phyloP scores from a whole-genome alignment of 2,329 filamentous ascomycete species.

The Sporothrix pseudoabietina region DNA sequence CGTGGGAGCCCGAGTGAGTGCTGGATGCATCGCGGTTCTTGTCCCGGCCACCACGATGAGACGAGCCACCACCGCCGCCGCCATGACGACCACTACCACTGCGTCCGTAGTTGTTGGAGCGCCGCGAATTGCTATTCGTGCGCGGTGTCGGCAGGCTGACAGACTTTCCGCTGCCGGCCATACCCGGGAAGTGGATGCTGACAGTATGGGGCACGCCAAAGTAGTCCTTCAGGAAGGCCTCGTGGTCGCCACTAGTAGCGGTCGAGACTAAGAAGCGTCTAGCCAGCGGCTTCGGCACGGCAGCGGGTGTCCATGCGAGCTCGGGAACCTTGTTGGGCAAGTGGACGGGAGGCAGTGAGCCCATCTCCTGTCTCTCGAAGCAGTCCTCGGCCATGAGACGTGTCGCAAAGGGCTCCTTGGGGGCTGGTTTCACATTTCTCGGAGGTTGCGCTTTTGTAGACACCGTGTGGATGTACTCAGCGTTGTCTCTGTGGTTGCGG shows the following conservation, averaged over 20 bases:
- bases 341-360: slow-evolving; percentile 70
- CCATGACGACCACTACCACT: slow-evolving; percentile 31
- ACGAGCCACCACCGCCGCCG: background rate
- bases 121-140: slow-evolving; percentile 34
- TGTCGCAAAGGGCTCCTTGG: slow-evolving; percentile 53
- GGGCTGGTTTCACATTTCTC: slow-evolving; percentile 46
- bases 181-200: slow-evolving; percentile 52
- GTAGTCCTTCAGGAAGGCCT: slow-evolving; percentile 45
- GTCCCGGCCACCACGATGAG: slow-evolving; percentile 25
- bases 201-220: slow-evolving; percentile 46
- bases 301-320: slow-evolving; percentile 63
- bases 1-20: slow-evolving; percentile 31
- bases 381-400: slow-evolving; percentile 77
- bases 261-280: slow-evolving; percentile 53
- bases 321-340: slow-evolving; percentile 66
- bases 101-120: slow-evolving; percentile 27
- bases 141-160: slow-evolving; percentile 41
- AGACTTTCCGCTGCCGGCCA: slow-evolving; percentile 43
- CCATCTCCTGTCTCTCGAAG: slow-evolving; percentile 80
- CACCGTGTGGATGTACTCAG: background rate
- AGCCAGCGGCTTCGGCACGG: slow-evolving; percentile 58
- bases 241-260: slow-evolving; percentile 44
- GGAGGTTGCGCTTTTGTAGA: background rate
- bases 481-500: background rate
- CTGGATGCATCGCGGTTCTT: slow-evolving; percentile 29